Percentiles rank a stretch among this genome's conserved stretches.
phyloP scores from a whole-genome alignment of 768 basidiomycete genomes.

The Pluteus cervinus region DNA sequence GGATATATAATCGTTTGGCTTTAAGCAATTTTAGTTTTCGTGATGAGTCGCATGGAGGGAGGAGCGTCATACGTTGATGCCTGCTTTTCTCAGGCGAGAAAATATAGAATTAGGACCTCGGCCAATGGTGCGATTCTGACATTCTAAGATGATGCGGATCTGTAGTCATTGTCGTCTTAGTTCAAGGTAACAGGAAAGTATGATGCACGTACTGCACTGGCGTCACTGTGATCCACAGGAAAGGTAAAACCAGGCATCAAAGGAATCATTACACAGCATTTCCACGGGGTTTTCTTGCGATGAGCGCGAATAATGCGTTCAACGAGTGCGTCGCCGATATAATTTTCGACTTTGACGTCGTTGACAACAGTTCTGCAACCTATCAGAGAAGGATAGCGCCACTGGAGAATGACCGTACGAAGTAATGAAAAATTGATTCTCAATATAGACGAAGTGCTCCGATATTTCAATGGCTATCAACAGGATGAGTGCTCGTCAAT shows the following conservation, averaged over 20 bases:
- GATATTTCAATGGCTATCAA: constrained; percentile 82
- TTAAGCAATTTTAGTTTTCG: constrained; percentile 6
- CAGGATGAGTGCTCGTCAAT: constrained; percentile 1
- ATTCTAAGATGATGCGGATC: constrained; percentile 94
- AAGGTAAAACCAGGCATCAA: constrained; percentile 90
- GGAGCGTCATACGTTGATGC: constrained; percentile 66
- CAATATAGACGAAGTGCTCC: constrained; percentile 98
- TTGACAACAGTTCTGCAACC: constrained; percentile 66
- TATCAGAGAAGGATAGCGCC: constrained; percentile 1
- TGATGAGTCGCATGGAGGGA: constrained; percentile 8
- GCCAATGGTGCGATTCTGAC: constrained; percentile 84
- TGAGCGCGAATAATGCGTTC: constrained; percentile 87
- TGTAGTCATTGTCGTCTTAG: constrained; percentile 20
- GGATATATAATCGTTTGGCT: constrained; percentile 91
- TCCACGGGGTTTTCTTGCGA: constrained; percentile 76
- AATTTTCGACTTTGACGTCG: constrained; percentile 85
- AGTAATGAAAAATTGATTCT: constrained; percentile 90
- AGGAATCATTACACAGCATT: constrained; percentile 89
- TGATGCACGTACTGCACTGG: constrained; percentile 67
- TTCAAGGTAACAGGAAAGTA: background rate
- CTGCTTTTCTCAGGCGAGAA: constrained; percentile 74
- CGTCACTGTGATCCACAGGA: constrained; percentile 89
- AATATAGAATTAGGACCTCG: constrained; percentile 93
- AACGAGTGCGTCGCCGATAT: constrained; percentile 91
- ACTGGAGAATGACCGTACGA: constrained; percentile 45